These are phyloP conservation scores for Scenedesmus sp. DNA, from an alignment of 163 green algal genomes.

Conservation along the genomic window DNA sequence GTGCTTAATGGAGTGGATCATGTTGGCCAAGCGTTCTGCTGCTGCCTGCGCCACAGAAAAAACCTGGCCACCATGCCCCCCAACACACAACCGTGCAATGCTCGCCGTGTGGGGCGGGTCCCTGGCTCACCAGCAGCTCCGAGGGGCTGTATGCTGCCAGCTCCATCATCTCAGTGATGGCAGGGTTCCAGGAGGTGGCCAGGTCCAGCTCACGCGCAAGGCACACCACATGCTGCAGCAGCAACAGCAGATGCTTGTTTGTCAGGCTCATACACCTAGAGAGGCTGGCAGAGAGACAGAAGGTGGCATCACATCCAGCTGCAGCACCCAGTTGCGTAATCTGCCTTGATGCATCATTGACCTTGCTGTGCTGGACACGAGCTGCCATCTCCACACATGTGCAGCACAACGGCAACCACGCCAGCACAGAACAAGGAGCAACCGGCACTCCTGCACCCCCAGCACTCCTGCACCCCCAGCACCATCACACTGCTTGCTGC, in stretches of 20 bases:
- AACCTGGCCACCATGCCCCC: too few relatives aligned
- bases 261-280: neutral
- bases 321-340: neutral
- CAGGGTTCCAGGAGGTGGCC: slow-evolving; percentile 52
- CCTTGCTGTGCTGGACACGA: neutral
- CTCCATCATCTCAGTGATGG: slow-evolving; percentile 38
- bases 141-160: slow-evolving; percentile 13
- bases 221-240: slow-evolving; percentile 34
- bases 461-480: neutral
- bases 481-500: neutral
- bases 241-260: neutral
- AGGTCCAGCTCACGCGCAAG: slow-evolving; percentile 50
- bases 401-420: neutral
- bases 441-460: neutral
- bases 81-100: too few relatives aligned
- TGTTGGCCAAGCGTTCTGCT: neutral
- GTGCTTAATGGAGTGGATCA: neutral
- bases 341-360: neutral
- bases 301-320: neutral
- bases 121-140: slow-evolving; percentile 40
- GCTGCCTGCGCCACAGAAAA: too few relatives aligned
- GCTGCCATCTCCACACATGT: neutral
- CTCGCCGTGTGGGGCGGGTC: neutral
- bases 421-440: neutral
- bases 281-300: neutral